Base-by-base conservation (phyloP, 2,329 filamentous ascomycete species). In the Cordyceps javanica region DNA sequence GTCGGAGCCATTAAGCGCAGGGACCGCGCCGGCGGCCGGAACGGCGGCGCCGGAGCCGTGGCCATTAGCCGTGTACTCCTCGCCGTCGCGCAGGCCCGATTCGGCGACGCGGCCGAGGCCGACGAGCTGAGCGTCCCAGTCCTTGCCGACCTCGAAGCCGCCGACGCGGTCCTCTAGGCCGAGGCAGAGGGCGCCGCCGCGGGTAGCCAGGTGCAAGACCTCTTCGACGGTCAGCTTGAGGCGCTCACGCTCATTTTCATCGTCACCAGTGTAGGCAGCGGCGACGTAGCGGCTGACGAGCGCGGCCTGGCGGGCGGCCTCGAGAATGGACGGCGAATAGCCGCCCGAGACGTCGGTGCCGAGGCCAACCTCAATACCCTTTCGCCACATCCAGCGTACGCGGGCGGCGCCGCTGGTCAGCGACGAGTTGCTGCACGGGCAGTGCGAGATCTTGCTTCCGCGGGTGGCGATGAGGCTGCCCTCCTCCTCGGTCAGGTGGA, bases 321-420 rank as follows among this genome's bases (percentile, higher is more conserved):
- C 89, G 0, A 97, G 80, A 10, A 97, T 82, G 60, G 85, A 90
- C 0, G 90, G 81, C 57, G 85, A 89, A 69, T 93, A 97, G 0
- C 94, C 94, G 3, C 93, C 94, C 64, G 85, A 89, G 59, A 97
- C 85, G 70, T 99, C 94, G 0, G 93, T 97, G 0, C 94, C 94
- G 0, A 99, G 75, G 0, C 94, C 93, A 6, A 97, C 85, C 0
- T 82, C 84, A 46, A 97, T 79, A 0, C 90, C 91, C 54, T 81
- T 79, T 23, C 91, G 81, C 54, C 96, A 77, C 64, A 96, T 70
- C 72, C 82, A 82, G 19, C 93, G 80, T 2, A 99, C 87, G 4
- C 83, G 84, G 9, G 90, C 89, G 50, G 86, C 81, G 0, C 94
- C 94, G 30, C 85, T 90, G 1, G 90, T 90, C 50, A 99, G 78